phyloP scores from a whole-genome alignment of 108 stramenopile species.

The Cyclotella kingstonii region DNA sequence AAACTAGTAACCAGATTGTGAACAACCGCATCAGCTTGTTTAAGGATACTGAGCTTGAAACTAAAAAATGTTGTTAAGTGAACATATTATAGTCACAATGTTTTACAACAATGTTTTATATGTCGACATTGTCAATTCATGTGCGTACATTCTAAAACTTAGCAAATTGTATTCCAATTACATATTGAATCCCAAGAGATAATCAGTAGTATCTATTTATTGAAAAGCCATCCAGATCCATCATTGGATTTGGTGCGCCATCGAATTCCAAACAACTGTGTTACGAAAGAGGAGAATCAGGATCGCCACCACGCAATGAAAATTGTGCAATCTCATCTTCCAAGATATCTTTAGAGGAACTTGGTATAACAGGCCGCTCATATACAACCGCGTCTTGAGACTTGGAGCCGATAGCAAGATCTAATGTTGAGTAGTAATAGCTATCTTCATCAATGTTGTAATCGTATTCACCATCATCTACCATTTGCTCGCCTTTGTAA shows the following conservation, averaged over 20 bases:
- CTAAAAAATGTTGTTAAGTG: conserved; percentile 13
- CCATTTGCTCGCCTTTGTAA: conserved; percentile 5
- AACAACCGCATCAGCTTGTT: background rate
- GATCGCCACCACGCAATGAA: conserved; percentile 22
- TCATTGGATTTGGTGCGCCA: too few relatives aligned
- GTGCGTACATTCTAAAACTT: too few relatives aligned
- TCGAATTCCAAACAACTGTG: too few relatives aligned
- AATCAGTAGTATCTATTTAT: too few relatives aligned
- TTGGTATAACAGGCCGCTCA: conserved; percentile 27
- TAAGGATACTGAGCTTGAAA: background rate
- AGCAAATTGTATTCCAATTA: too few relatives aligned
- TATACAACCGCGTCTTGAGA: conserved; percentile 18
- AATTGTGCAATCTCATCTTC: conserved; percentile 40
- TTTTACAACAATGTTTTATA: too few relatives aligned
- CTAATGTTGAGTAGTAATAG: conserved; percentile 40
- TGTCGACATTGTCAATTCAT: too few relatives aligned
- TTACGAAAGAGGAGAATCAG: too few relatives aligned
- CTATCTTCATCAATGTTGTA: conserved; percentile 36
- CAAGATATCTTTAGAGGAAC: conserved; percentile 24
- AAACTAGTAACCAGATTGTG: background rate
- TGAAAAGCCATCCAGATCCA: too few relatives aligned
- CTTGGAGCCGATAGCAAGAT: conserved; percentile 16
- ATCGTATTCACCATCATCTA: conserved; percentile 39
- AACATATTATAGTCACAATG: too few relatives aligned
- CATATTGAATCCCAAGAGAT: too few relatives aligned